Base-by-base conservation (phyloP, 345 rosid genomes). In the Triadica sebifera region DNA sequence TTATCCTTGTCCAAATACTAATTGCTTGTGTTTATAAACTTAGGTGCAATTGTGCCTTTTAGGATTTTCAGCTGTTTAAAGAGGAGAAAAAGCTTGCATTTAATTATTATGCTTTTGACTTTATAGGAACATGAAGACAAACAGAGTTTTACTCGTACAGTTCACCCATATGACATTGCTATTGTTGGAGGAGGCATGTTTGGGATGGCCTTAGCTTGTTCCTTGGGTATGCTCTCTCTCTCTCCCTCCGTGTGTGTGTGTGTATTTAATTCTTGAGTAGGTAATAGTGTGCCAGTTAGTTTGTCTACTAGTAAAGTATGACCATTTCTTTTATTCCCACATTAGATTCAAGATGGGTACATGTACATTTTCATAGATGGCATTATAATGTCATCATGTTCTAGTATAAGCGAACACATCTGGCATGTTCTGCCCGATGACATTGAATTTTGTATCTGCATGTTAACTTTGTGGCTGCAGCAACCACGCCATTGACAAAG, bases 101-200 rank as follows among this genome's bases (percentile, higher is more conserved):
- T 50, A 43, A 12, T 1, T 59, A 24, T 63, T 15, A 56, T 34
- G 17, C 17, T 53, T 61, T 76, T 43, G 50, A 62, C 72, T 39
- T 67, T 75, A 8, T 76, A 86, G 90, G 87, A 81, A 77, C 49
- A 60, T 19, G 74, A 77, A 39, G 79, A 73, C 65, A 78, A 79
- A 81, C 83, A 19, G 55, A 61, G 59, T 39, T 39, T 75, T 10
- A 61, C 37, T 41, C 80, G 51, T 8, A 59, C 80, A 75, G 78
- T 60, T 69, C 80, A 82, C 8, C 88, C 84, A 60, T 89, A 89
- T 75, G 98, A 94, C 76, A 79, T 93, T 84, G 98, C 98, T 69
- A 87, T 94, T 71, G 94, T 92, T 56, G 98, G 99, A 25, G 97
- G 97, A 67, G 98, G 98, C 82, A 90, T 94, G 97, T 98, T 94